phyloP scores from a whole-genome alignment of 192 early-diverging fungal genomes.

The Backusella tarrabulga region DNA sequence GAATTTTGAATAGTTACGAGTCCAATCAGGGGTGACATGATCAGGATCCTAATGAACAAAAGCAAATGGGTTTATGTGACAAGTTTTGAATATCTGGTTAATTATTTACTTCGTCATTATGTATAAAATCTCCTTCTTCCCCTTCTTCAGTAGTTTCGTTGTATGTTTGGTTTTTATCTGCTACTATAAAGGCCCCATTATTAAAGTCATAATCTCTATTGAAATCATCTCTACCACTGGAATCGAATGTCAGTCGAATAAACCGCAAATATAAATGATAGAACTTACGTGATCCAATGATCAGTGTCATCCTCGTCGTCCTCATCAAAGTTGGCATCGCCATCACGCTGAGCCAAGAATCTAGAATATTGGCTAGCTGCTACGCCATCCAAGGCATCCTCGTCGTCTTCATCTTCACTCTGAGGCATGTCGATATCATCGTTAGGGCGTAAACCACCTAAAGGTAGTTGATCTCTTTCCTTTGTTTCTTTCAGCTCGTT shows the following conservation, averaged over 20 bases:
- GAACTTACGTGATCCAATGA: constrained; percentile 29
- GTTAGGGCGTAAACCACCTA: constrained; percentile 54
- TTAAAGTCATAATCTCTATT: constrained; percentile 13
- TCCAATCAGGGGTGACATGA: constrained; percentile 24
- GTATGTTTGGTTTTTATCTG: constrained; percentile 8
- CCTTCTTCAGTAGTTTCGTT: constrained; percentile 4
- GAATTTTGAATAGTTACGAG: constrained; percentile 11
- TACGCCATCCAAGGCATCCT: constrained; percentile 16
- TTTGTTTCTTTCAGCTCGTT: constrained; percentile 17
- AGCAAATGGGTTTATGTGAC: neutral
- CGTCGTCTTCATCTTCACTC: constrained; percentile 24
- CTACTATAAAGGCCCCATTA: neutral
- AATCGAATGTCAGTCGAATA: neutral
- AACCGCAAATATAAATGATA: neutral
- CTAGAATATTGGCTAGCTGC: constrained; percentile 18
- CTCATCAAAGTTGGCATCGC: constrained; percentile 7
- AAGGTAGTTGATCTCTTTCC: constrained; percentile 34
- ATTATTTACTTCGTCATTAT: constrained; percentile 21
- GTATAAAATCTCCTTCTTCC: constrained; percentile 6
- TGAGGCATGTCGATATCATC: constrained; percentile 27
- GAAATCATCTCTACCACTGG: neutral
- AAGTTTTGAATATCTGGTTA: neutral
- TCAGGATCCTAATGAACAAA: neutral
- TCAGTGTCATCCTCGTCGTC: constrained; percentile 29
- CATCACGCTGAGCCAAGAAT: constrained; percentile 13